Base-by-base conservation (phyloP, 257 asterid species). In the Solanum bulbocastanum region DNA sequence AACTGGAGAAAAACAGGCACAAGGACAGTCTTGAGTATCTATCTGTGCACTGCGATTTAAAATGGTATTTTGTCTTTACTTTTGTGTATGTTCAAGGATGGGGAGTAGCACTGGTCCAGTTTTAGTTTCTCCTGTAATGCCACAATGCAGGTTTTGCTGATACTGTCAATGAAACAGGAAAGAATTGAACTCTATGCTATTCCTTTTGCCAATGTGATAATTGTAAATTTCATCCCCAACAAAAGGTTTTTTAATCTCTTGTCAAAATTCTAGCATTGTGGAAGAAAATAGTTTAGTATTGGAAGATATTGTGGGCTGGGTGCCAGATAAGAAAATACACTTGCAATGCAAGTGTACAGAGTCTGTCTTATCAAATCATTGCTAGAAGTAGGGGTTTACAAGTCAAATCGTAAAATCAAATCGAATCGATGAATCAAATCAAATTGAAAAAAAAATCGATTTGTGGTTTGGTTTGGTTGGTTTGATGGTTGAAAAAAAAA, bases 1-100 rank as follows among this genome's bases (percentile, higher is more conserved):
- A 23, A 74, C 58, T 7, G 93, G 89, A 22, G 92, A 86, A 75
- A 89, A 87, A 84, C 95, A 84, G 87, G 91, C 76, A 15, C 90
- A 72, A 72, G 91, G 87, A 62, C 87, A 86, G 76, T 83, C 92
- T 60, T 89, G 90, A 91, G 86, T 79, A 30, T 49, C 33, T 44
- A 2, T 78, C 60, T 30, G 40, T 46, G 30, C 15, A 27, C 85
- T 81, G 42, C 30, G 42, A 18, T 16, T 18, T 46, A 16, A 46
- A 44, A 46, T 81, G 18, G 68, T 37, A 46, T 79, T n/a, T 25
- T 46, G 20, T 46, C 3, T 46, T 46, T 46, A 25, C 32, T 8
- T 16, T 27, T 81, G 68, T 14, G n/a, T 79, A 27, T 27, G 39
- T 44, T 30, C 23, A 30, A 44, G n/a, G 20, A 81, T 5, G 65